Evolutionary conservation across 805 yeast genomes (phyloP), one percentile per base, ranked within the genome.

Genomic region (Kazachstania viticola): DNA sequence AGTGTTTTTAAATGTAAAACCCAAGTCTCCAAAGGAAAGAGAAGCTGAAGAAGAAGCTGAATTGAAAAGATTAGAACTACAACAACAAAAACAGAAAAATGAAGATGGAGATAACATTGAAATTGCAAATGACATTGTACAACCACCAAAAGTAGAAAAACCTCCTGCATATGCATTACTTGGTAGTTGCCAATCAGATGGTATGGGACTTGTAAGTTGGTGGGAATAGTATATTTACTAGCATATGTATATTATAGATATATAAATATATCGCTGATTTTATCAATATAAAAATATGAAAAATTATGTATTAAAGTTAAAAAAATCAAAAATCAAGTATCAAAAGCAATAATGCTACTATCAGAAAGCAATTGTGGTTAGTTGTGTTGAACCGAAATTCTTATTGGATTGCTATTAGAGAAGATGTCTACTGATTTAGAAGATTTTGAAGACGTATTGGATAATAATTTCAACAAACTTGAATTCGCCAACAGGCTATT

Each of bases 141-240:
- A 41, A 17, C 47, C 44, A 24, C 46, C 45, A 14, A 53, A 48
- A 6, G 46, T 42, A 2, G 55, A 49, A 21, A 70, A 64, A 38
- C 67, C 67, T 33, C 91, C 95, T 9, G 84, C 95, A 12, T 87
- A 84, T 59, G 82, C 84, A 8, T 59, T 88, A 17, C 57, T 82
- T 18, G 97, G 88, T 13, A 80, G 94, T 41, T 85, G 96, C 54
- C 95, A 85, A 54, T 75, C 84, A 3, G 95, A 85, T 48, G 98
- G 98, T 27, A 83, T 85, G 93, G 98, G 98, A 4, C 74, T 93
- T 45, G 76, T 83, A 25, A 73, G 87, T 34, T 91, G 98, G 98
- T 88, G 98, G 98, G 93, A 81, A 48, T 76, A 28, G 15, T 29
- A 25, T 5, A 7, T 17, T 2, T 9, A 11, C 16, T 8, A 27